Conservation (phyloP, 2,329 filamentous ascomycete species). For the Ophidiomyces ophidiicola region DNA sequence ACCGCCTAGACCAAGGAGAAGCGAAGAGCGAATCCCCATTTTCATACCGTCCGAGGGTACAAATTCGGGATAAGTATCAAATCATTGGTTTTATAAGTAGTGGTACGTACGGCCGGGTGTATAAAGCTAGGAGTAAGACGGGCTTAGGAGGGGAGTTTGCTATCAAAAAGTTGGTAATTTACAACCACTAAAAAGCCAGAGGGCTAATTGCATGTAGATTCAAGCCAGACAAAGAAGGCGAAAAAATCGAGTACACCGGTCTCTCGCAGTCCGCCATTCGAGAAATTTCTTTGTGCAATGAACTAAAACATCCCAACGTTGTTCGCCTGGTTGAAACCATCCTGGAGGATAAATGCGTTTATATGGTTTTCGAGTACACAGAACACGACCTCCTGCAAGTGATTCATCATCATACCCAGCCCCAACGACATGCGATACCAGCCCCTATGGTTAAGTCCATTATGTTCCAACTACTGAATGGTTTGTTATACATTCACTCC, state of each 20-base stretch:
- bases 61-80: constrained; percentile 84
- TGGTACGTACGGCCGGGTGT: constrained; percentile 93
- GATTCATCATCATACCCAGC: constrained; percentile 92
- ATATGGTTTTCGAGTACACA: constrained; percentile 98
- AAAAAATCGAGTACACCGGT: constrained; percentile 85
- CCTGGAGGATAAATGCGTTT: constrained; percentile 96
- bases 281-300: constrained; percentile 93
- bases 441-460: constrained; percentile 83
- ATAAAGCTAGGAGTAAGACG: constrained; percentile 76
- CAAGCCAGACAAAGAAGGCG: constrained; percentile 97
- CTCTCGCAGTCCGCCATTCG: constrained; percentile 95
- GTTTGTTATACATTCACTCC: constrained; percentile 83
- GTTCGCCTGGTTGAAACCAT: constrained; percentile 91
- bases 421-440: constrained; percentile 76
- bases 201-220: constrained; percentile 40
- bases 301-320: constrained; percentile 77
- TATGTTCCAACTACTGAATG: constrained; percentile 90
- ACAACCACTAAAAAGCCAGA: neutral
- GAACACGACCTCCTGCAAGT: constrained; percentile 96
- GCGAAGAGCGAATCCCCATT: constrained; percentile 34
- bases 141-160: constrained; percentile 72
- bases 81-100: constrained; percentile 97
- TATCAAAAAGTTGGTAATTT: constrained; percentile 68
- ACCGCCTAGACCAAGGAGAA: constrained; percentile 26
- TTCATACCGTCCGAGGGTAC: constrained; percentile 58